Base-by-base conservation (phyloP, 768 basidiomycete species). In the Suillus spraguei region DNA sequence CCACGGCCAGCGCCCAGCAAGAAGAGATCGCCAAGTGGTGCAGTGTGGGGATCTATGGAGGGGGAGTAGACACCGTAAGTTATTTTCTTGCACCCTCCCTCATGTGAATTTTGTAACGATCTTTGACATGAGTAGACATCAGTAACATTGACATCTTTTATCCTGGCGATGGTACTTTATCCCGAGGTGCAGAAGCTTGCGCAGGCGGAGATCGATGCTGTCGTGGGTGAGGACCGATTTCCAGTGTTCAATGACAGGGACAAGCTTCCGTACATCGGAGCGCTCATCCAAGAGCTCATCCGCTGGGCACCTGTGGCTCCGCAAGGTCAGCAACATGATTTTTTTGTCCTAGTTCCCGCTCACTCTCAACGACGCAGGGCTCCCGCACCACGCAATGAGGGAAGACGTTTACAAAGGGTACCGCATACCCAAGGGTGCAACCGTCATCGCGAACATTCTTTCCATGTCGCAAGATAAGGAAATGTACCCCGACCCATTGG, bases 91-190 rank as follows among this genome's bases (percentile, higher is more conserved):
- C n/a, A n/a, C n/a, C n/a, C n/a, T n/a, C n/a, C n/a, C n/a, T n/a
- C n/a, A n/a, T n/a, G n/a, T 60, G 17, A 17, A 60, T 11, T 1
- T 17, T 14, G 35, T 8, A 20, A 33, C 3, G 32, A 42, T 44
- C 24, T 3, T 14, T 42, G 33, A 20, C 8, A 38, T 61, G n/a
- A 1, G 1, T 7, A 63, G 46, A 44, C 8, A 1, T 20, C 33
- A n/a, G 10, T 53, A 50, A 33, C 33, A 24, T 8, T 44, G 7
- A 35, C 10, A 35, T 44, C 32, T 9, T 68, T 70, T 47, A 64
- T 64, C 24, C 71, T 74, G 20, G 75, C 71, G 3, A 76, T 75
- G 75, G 65, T 67, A 22, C 68, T 72, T 52, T 65, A 69, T 53
- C 75, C 76, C 3, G 60, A 46, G 1, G 68, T 71, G n/a, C 65